Evolutionary conservation across 2,329 filamentous ascomycete genomes (phyloP), one percentile per base, ranked within the genome.

Genomic region (Ceratocystis albifundus): DNA sequence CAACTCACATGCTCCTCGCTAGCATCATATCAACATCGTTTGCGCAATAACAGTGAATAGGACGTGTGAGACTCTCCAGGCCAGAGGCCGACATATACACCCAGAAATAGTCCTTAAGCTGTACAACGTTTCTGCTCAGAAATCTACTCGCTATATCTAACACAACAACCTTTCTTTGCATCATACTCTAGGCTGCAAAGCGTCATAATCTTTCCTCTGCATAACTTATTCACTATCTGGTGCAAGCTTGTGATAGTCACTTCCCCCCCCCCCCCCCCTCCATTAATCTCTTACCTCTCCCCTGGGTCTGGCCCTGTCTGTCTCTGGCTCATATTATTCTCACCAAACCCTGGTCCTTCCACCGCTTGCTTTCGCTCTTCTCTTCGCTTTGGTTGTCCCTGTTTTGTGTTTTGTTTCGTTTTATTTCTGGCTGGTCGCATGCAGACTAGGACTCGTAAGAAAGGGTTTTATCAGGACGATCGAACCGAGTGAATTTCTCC

Each of bases 351-450:
- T 62, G 41, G 61, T 46, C n/a, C 22, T 17, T 22, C 41, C 28
- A 41, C 36, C 15, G 15, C 17, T 30, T 30, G 55, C 55, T 36
- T 59, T 59, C 55, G 28, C 22, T 25, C n/a, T 46, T 17, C 15
- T 28, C 22, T 32, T 46, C 17, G 44, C 41, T 20, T 48, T 46
- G 30, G 30, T 7, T 48, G 61, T 17, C 30, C 61, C 61, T 62
- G 36, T 62, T 62, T 48, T 32, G 36, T 62, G 36, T 62, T 62
- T 48, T 32, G 36, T 62, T 48, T 62, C 28, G 41, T 48, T 48
- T 48, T n/a, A n/a, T 32, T 48, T 48, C 45, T 62, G 22, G 61
- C 32, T 48, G 4, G 41, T 30, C 45, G 61, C 41, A 62, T 62
- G 55, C 55, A 59, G 55, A 4, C 8, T 59, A 30, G 55, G 4